These are phyloP conservation scores for Volvox carteri DNA, from an alignment of 163 green algal species.

Conservation along the genomic window DNA sequence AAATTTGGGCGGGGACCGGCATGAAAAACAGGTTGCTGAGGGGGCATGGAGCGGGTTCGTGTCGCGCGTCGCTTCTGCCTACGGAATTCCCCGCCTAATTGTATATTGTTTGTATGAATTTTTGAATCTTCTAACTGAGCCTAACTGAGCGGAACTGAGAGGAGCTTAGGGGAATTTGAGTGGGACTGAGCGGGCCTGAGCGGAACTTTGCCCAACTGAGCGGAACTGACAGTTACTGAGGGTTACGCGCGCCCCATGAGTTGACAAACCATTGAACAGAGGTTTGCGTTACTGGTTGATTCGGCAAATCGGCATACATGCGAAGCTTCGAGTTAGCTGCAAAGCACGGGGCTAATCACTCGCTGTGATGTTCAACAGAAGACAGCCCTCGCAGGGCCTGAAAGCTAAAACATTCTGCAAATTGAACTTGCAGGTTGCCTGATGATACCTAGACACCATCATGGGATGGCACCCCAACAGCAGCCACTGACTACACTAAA, in stretches of 20 bases:
- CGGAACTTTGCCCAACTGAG: not conserved
- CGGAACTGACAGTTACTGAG: not conserved
- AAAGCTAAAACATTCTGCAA: not conserved
- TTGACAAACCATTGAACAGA: not conserved
- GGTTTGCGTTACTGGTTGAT: not conserved
- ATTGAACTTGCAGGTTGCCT: not conserved
- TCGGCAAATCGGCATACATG: not conserved
- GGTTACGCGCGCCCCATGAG: not conserved
- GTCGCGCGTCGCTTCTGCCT: not conserved
- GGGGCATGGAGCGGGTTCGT: not conserved
- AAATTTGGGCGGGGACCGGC: not conserved
- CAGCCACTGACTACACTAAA: not conserved
- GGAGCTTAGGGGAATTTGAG: not conserved
- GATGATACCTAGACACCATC: not conserved
- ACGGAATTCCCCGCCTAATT: not conserved
- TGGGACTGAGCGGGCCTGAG: not conserved
- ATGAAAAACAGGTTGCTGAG: not conserved
- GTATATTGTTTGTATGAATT: slow-evolving; percentile 1
- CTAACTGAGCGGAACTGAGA: not conserved
- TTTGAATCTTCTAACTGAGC: not conserved
- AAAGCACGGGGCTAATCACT: no score
- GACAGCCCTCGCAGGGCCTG: no score
- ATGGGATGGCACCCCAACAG: not conserved
- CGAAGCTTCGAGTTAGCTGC: not conserved
- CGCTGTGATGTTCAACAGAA: no score